phyloP scores from a whole-genome alignment of 2,329 filamentous ascomycete genomes.

The Xylaria sp. region DNA sequence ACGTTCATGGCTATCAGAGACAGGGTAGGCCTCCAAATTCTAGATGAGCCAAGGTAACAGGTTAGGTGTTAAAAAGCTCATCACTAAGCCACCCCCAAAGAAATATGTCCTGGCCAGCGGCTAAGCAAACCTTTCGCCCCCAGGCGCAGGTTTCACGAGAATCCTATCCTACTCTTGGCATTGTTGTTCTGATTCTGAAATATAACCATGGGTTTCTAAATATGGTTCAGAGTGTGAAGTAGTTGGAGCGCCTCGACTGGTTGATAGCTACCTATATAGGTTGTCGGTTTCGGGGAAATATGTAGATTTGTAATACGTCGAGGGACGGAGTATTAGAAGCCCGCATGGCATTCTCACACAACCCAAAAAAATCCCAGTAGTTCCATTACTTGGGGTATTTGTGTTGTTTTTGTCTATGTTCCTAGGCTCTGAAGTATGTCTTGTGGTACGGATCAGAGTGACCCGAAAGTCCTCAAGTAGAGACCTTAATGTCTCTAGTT shows the following conservation, averaged over 20 bases:
- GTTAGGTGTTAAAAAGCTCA: not conserved
- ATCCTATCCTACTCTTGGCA: not conserved
- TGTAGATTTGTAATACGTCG: not conserved
- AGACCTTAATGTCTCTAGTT: constrained; percentile 61
- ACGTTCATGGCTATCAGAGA: not conserved
- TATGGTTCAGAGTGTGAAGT: not conserved
- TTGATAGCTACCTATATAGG: not conserved
- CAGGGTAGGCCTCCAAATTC: not conserved
- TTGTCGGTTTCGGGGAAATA: not conserved
- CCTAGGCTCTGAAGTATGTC: not conserved
- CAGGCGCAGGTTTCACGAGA: not conserved
- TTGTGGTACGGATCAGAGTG: not conserved
- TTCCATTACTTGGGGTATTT: not conserved
- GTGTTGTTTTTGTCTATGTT: not conserved
- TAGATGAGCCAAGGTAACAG: not conserved
- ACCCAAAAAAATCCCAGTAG: not conserved
- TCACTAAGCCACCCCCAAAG: not conserved
- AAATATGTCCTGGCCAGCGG: not conserved
- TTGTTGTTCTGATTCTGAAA: not conserved
- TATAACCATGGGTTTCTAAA: not conserved
- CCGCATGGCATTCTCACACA: not conserved
- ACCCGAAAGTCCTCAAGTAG: constrained; percentile 32
- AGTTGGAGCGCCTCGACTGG: not conserved
- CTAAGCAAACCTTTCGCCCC: not conserved
- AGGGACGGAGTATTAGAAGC: not conserved